These are phyloP conservation scores for Neocatenulostroma microsporum DNA, from an alignment of 2,329 filamentous ascomycete species.

Conservation along the genomic window DNA sequence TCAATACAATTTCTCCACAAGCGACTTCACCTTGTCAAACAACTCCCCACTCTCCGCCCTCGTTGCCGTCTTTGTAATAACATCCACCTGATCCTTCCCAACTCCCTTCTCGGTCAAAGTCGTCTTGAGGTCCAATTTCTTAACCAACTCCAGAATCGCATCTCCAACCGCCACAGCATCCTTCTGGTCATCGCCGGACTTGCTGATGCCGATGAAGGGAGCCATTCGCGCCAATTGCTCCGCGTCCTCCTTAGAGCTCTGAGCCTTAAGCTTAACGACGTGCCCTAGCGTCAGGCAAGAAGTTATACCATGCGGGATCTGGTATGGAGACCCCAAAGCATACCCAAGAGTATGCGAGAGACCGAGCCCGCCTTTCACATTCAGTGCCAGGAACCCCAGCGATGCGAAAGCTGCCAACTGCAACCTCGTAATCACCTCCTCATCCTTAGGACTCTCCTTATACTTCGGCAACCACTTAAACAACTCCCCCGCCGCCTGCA, in stretches of 20 bases:
- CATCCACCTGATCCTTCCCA: constrained; percentile 33
- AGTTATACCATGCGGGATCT: constrained; percentile 51
- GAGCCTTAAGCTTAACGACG: constrained; percentile 47
- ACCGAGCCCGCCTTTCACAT: constrained; percentile 45
- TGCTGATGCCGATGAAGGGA: constrained; percentile 36
- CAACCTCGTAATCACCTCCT: constrained; percentile 44
- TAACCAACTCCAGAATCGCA: constrained; percentile 38
- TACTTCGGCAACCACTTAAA: constrained; percentile 44
- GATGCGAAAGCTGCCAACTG: constrained; percentile 47
- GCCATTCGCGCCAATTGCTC: constrained; percentile 39
- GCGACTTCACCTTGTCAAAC: constrained; percentile 36
- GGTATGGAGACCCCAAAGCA: constrained; percentile 48
- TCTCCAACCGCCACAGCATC: constrained; percentile 42
- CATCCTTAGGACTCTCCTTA: constrained; percentile 38
- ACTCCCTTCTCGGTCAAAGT: constrained; percentile 42
- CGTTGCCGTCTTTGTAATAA: constrained; percentile 40
- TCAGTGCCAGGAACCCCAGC: constrained; percentile 44
- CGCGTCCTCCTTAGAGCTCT: constrained; percentile 36
- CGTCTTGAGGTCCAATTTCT: constrained; percentile 37
- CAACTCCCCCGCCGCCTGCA: constrained; percentile 40
- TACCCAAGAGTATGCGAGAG: constrained; percentile 39
- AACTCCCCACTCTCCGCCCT: constrained; percentile 35
- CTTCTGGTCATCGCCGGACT: constrained; percentile 33
- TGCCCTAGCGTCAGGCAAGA: constrained; percentile 48
- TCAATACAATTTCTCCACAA: constrained; percentile 39